These are phyloP conservation scores for Thielaviopsis punctulata DNA, from an alignment of 2,329 filamentous ascomycete species.

Conservation along the genomic window DNA sequence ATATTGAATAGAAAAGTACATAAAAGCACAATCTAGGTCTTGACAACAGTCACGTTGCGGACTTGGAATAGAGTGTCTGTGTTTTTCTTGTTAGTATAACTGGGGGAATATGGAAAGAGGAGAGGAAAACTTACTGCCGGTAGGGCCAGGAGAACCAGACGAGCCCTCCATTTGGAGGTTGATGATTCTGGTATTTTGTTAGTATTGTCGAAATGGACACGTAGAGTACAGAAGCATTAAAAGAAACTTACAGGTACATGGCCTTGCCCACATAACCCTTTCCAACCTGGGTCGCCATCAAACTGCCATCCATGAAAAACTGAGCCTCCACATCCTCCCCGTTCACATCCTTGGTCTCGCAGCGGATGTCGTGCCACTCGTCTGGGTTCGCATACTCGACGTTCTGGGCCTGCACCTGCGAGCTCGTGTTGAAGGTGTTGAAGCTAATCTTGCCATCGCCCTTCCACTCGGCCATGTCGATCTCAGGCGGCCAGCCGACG, in stretches of 20 bases:
- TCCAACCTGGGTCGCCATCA: conserved; percentile 33
- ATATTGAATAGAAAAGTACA: too few relatives aligned
- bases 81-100: too few relatives aligned
- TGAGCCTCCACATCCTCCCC: conserved; percentile 33
- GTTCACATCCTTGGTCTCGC: conserved; percentile 33
- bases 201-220: background rate
- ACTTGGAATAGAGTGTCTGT: too few relatives aligned
- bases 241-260: conserved; percentile 24
- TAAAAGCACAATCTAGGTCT: too few relatives aligned
- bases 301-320: conserved; percentile 35
- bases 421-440: conserved; percentile 36
- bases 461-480: conserved; percentile 45
- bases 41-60: too few relatives aligned
- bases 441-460: conserved; percentile 38
- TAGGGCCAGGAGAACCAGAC: conserved; percentile 25
- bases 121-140: conserved; percentile 7
- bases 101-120: too few relatives aligned
- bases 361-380: conserved; percentile 32
- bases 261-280: conserved; percentile 30
- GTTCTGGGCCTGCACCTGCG: conserved; percentile 27
- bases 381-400: conserved; percentile 28
- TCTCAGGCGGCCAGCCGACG: conserved; percentile 39
- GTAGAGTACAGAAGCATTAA: background rate
- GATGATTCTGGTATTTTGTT: conserved; percentile 20
- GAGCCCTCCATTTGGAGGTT: conserved; percentile 30